phyloP scores from a whole-genome alignment of 1,139 yeast genomes.

The Yamadazyma blattariae region DNA sequence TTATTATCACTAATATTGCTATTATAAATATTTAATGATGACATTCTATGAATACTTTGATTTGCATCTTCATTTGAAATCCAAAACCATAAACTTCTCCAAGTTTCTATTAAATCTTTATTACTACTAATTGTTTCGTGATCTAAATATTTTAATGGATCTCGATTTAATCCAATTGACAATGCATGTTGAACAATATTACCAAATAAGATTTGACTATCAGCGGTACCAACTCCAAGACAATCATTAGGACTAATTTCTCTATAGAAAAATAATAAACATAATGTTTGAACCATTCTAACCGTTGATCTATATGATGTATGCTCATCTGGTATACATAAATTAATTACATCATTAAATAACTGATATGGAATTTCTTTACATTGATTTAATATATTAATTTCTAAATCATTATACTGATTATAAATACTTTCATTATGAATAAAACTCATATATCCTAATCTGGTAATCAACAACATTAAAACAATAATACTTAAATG shows the following conservation, averaged over 20 bases:
- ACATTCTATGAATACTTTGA: conserved; percentile 34
- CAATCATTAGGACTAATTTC: conserved; percentile 42
- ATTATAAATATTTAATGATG: conserved; percentile 25
- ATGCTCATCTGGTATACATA: conserved; percentile 32
- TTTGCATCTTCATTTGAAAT: conserved; percentile 30
- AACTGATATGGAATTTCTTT: conserved; percentile 22
- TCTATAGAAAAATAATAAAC: conserved; percentile 34
- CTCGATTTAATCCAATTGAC: conserved; percentile 44
- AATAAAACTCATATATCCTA: conserved; percentile 41
- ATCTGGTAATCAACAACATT: conserved; percentile 28
- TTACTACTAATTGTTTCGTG: conserved; percentile 31
- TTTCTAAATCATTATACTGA: conserved; percentile 28
- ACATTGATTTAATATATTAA: conserved; percentile 26
- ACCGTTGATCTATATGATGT: conserved; percentile 30
- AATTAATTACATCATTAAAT: conserved; percentile 24
- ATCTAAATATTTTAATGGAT: conserved; percentile 32
- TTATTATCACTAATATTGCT: conserved; percentile 34
- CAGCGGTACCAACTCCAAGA: conserved; percentile 44
- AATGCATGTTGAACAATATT: conserved; percentile 38
- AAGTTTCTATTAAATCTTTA: conserved; percentile 24
- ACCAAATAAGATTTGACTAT: conserved; percentile 39
- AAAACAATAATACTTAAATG: conserved; percentile 33
- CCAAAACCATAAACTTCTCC: conserved; percentile 42
- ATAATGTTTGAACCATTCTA: conserved; percentile 31
- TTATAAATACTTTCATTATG: conserved; percentile 33